These are phyloP conservation scores for Metschnikowia gruessii DNA, from an alignment of 805 yeast genomes.

Conservation along the genomic window DNA sequence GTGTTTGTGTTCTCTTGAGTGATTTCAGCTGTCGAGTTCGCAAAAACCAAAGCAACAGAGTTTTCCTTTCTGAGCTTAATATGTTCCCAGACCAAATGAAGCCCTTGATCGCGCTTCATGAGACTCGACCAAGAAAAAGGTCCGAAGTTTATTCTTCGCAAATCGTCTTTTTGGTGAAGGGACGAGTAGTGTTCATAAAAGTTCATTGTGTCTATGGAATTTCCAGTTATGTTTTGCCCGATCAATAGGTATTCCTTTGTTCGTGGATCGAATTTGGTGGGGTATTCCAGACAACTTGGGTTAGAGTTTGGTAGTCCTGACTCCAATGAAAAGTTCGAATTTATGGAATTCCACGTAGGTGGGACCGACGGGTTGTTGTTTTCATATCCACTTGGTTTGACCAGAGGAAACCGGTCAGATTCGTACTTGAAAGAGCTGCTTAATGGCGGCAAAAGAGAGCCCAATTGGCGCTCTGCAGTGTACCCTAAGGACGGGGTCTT, in stretches of 20 bases:
- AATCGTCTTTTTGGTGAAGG: constrained; percentile 28
- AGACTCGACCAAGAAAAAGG: constrained; percentile 40
- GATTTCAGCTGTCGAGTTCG: constrained; percentile 19
- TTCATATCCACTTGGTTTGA: not conserved
- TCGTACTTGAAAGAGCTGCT: constrained; percentile 3
- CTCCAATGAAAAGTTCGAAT: not conserved
- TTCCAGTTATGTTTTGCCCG: constrained; percentile 14
- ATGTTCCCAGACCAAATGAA: constrained; percentile 34
- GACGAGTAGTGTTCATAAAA: constrained; percentile 28
- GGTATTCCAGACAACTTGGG: not conserved
- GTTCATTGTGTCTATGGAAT: constrained; percentile 18
- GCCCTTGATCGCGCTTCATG: constrained; percentile 34
- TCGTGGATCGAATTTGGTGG: constrained; percentile 6
- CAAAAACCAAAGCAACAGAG: constrained; percentile 26
- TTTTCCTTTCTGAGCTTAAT: constrained; percentile 22
- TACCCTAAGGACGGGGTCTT: not conserved
- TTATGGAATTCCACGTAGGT: not conserved
- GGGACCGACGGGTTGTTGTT: not conserved
- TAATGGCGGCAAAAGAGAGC: constrained; percentile 7
- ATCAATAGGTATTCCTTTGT: constrained; percentile 11
- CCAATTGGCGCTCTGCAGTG: not conserved
- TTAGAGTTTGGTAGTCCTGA: not conserved
- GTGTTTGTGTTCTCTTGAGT: constrained; percentile 25
- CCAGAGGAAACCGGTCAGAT: not conserved
- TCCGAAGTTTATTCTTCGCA: constrained; percentile 34